A percentile compares a stretch with the other conserved stretches of the same genome.
phyloP scores from a whole-genome alignment of 257 asterid genomes.

The Przewalskia tangutica region DNA sequence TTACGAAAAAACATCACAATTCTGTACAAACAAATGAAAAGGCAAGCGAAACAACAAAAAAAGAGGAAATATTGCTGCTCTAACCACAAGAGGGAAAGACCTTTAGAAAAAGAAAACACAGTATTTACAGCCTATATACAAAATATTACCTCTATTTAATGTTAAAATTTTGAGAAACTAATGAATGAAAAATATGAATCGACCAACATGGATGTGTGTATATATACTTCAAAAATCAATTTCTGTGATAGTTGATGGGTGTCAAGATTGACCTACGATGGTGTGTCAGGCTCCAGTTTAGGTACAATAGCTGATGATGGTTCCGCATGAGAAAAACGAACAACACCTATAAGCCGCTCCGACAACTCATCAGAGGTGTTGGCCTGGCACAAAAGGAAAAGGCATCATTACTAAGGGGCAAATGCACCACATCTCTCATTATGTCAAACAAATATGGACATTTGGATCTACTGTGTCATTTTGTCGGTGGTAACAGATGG shows the following conservation, averaged over 20 bases:
- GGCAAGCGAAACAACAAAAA: background rate
- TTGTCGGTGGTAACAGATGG: background rate
- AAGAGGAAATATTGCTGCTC: background rate
- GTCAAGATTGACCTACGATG: conserved; percentile 2
- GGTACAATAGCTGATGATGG: conserved; percentile 27
- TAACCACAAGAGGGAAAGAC: background rate
- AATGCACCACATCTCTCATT: background rate
- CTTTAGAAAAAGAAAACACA: no score
- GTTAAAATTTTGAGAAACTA: background rate
- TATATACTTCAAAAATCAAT: conserved; percentile 7
- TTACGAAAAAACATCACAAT: background rate
- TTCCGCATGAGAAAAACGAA: conserved; percentile 32
- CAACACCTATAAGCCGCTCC: conserved; percentile 36
- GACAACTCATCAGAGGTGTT: conserved; percentile 33
- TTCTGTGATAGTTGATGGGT: background rate
- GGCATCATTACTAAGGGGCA: background rate
- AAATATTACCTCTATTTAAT: background rate
- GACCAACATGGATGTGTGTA: background rate
- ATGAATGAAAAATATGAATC: background rate
- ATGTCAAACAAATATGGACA: background rate
- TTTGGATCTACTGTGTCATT: background rate
- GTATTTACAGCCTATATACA: background rate
- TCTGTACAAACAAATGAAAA: background rate
- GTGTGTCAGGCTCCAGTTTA: conserved; percentile 18
- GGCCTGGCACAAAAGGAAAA: conserved; percentile 10